phyloP scores from a whole-genome alignment of 2,329 filamentous ascomycete species.

The Arthroderma sp. region DNA sequence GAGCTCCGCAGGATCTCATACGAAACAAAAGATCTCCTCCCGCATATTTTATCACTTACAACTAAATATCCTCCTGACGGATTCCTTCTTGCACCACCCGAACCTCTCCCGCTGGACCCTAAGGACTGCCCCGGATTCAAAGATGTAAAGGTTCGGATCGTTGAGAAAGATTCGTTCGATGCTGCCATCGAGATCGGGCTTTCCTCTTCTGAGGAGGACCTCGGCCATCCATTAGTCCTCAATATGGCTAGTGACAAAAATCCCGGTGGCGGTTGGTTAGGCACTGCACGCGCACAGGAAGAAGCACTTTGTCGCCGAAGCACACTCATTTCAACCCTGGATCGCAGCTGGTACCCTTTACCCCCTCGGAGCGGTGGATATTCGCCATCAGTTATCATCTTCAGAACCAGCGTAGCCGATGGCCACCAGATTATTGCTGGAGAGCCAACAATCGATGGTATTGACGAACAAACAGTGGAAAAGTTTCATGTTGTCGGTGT shows the following conservation, averaged over 20 bases:
- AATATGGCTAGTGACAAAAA: slow-evolving; percentile 6
- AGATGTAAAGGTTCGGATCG: neutral
- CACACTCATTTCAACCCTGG: slow-evolving; percentile 4
- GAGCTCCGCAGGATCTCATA: neutral
- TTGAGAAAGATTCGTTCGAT: neutral
- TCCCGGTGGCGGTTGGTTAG: slow-evolving; percentile 4
- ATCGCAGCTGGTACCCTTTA: slow-evolving; percentile 5
- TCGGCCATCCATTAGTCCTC: neutral
- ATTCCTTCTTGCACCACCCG: neutral
- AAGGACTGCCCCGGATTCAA: neutral
- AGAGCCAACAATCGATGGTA: neutral
- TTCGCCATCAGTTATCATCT: slow-evolving; percentile 4
- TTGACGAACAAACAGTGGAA: slow-evolving; percentile 1
- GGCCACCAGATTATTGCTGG: slow-evolving; percentile 1
- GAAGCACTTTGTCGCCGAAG: slow-evolving; percentile 6
- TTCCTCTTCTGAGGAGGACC: neutral
- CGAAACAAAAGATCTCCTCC: neutral
- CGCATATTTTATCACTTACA: neutral
- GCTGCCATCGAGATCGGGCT: neutral
- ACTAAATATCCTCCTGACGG: neutral
- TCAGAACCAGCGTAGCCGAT: slow-evolving; percentile 1
- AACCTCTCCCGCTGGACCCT: neutral
- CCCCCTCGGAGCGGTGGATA: slow-evolving; percentile 1
- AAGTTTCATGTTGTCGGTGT: slow-evolving; percentile 5
- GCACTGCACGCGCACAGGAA: slow-evolving; percentile 5